Percentiles rank a stretch among this genome's conserved stretches.
Evolutionary conservation across 208 protist species (phyloP).

Genomic region (Trichomonas vaginalis): DNA sequence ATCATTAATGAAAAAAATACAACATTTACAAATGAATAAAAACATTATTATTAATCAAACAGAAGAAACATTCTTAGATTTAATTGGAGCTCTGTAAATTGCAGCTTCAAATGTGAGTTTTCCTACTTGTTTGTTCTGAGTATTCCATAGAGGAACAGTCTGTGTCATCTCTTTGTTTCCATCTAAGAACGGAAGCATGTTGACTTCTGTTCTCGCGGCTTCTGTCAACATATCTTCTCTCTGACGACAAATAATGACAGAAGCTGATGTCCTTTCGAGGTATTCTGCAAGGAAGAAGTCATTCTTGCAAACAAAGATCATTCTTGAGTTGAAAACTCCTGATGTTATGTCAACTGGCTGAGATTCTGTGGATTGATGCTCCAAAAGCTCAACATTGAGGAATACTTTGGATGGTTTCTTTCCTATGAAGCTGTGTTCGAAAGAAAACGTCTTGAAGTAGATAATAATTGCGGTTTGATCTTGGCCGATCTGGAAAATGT

Average conservation of each 20-base stretch:
- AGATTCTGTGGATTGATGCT: not conserved
- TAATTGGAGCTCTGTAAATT: not conserved
- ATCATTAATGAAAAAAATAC: not conserved
- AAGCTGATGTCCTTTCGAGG: not conserved
- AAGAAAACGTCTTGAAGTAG: not conserved
- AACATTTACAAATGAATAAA: not conserved
- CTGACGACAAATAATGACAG: not conserved
- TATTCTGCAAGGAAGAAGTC: not conserved
- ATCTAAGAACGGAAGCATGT: not conserved
- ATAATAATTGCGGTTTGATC: not conserved
- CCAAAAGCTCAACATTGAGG: not conserved
- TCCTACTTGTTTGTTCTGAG: not conserved
- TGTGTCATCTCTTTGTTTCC: not conserved
- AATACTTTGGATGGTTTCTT: not conserved
- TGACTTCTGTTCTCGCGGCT: not conserved
- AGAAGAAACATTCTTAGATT: not conserved
- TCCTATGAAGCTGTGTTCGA: not conserved
- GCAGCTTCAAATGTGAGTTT: conserved; percentile 6
- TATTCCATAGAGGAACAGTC: not conserved
- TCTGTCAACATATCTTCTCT: not conserved
- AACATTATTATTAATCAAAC: not conserved
- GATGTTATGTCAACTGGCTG: not conserved
- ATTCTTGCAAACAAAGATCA: not conserved
- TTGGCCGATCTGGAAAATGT: not conserved
- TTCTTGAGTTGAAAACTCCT: not conserved